Base-by-base conservation (phyloP, 768 basidiomycete genomes). In the Lactarius hatsudake region DNA sequence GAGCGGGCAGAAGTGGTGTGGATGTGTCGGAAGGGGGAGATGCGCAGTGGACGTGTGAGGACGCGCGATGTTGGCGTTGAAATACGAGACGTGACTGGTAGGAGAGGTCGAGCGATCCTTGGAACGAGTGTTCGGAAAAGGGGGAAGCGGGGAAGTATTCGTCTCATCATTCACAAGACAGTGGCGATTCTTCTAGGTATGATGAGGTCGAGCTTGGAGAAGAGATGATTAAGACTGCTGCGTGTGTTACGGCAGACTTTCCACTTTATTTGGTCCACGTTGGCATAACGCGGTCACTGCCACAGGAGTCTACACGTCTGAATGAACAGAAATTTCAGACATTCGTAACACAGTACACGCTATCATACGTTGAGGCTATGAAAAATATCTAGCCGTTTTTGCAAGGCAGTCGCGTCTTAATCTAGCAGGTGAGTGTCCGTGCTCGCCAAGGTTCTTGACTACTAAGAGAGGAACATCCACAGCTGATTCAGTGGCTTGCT, bases 1-100 rank as follows among this genome's bases (percentile, higher is more conserved):
- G 84, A 79, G 48, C 83, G 83, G 8, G 83, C 75, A 38, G 83
- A 76, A 55, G 83, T 82, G 40, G 79, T 77, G 69, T 81, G 82
- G 73, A 86, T 84, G 26, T 82, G 74, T 34, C 84, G 85, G n/a
- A 80, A 75, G 42, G 71, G 70, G 62, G 78, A 66, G 20, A 73
- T 68, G 62, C 77, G 76, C 30, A 75, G 74, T 23, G 71, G 62
- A 48, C 72, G 67, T 2, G 76, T 78, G 63, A 78, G 74, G 15
- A 73, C 70, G 15, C 76, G 71, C 59, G 74, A 64, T 28, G 76
- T 75, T 2, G 76, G 65, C 28, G 77, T 72, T 17, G 77, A 72
- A 23, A 81, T 68, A 30, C 79, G 79, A 5, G 81, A 71, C 7
- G 81, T 76, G 26, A 84, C 80, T 0, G 88, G 82, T 17, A 87